Evolutionary conservation across 441 rosid species (phyloP).

Genomic region (Populus trichocarpa): DNA sequence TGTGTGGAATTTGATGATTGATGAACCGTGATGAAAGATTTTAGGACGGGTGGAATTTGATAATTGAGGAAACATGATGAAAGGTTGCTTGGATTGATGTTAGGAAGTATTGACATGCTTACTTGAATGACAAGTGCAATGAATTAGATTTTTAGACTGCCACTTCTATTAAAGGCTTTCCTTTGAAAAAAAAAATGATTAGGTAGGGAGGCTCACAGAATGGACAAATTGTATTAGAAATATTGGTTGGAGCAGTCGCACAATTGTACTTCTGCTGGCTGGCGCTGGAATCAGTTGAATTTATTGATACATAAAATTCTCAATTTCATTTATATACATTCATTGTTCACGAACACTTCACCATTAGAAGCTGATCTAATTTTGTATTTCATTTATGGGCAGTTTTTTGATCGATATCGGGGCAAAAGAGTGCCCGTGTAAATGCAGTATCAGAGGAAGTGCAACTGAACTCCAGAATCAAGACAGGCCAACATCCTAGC

Average conservation of each 20-base stretch:
- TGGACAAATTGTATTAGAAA: background rate
- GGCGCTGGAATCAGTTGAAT: background rate
- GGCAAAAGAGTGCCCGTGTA: constrained; percentile 59
- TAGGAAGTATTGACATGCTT: background rate
- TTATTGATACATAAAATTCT: background rate
- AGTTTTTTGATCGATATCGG: constrained; percentile 56
- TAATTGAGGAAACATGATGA: too few species aligned
- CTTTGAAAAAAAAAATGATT: background rate
- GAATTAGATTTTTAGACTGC: background rate
- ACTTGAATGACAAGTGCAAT: background rate
- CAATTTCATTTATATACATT: constrained; percentile 4
- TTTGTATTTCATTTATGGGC: constrained; percentile 19
- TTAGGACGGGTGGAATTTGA: background rate
- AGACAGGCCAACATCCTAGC: constrained; percentile 9
- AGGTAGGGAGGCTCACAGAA: background rate
- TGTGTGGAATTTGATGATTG: background rate
- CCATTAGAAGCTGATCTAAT: background rate
- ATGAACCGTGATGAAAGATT: background rate
- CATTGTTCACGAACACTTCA: background rate
- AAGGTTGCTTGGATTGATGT: background rate
- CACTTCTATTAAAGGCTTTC: background rate
- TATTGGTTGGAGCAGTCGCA: background rate
- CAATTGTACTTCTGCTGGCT: background rate
- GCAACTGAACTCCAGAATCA: constrained; percentile 2
- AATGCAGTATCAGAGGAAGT: background rate